phyloP scores from a whole-genome alignment of 768 basidiomycete species.

The Termitomyces sp. region DNA sequence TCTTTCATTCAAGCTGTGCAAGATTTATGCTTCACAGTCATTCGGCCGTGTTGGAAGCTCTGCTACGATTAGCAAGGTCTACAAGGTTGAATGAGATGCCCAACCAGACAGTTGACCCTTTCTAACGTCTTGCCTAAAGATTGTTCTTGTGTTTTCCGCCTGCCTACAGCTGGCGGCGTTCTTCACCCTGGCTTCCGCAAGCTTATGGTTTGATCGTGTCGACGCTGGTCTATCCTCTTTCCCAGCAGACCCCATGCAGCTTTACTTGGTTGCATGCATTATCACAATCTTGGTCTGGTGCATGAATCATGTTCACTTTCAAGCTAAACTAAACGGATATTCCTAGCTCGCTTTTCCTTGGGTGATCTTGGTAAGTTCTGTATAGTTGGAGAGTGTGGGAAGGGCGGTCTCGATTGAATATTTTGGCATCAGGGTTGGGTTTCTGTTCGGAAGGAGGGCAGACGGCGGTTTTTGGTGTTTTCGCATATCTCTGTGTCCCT shows the following conservation, averaged over 20 bases:
- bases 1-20: conserved; percentile 37
- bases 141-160: conserved; percentile 44
- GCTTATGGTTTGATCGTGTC: conserved; percentile 46
- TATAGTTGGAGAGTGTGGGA: background rate
- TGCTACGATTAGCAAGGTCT: conserved; percentile 34
- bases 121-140: conserved; percentile 19
- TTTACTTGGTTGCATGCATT: conserved; percentile 38
- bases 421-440: conserved; percentile 37
- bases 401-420: background rate
- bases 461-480: conserved; percentile 32
- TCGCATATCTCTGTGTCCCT: conserved; percentile 30
- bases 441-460: conserved; percentile 40
- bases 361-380: conserved; percentile 32
- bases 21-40: conserved; percentile 39
- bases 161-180: conserved; percentile 42
- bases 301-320: conserved; percentile 11
- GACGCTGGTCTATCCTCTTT: background rate
- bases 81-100: conserved; percentile 30
- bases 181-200: conserved; percentile 40
- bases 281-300: conserved; percentile 29
- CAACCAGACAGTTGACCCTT: background rate
- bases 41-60: conserved; percentile 47
- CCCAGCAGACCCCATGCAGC: conserved; percentile 12
- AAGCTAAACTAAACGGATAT: background rate
- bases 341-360: conserved; percentile 39